These are phyloP conservation scores for Dictyophora rubrovolvata DNA, from an alignment of 768 basidiomycete genomes.

Conservation along the genomic window DNA sequence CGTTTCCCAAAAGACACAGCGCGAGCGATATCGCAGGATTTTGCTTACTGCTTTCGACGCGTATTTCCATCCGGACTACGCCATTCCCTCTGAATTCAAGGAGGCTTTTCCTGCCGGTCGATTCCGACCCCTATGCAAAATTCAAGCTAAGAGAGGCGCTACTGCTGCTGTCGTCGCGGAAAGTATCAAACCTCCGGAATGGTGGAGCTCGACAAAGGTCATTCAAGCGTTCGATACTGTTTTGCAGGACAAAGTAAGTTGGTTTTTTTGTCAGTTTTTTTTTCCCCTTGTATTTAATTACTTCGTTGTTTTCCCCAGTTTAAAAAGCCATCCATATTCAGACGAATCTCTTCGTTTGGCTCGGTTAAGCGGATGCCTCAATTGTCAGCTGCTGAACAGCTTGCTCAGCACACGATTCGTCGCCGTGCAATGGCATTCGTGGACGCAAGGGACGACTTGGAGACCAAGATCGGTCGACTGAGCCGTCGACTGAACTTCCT, in stretches of 20 bases:
- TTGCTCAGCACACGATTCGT: conserved; percentile 80
- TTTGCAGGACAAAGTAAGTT: conserved; percentile 66
- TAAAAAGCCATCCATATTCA: conserved; percentile 82
- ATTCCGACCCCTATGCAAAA: conserved; percentile 85
- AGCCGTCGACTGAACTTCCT: conserved; percentile 81
- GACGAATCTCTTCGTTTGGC: conserved; percentile 73
- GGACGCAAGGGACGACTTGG: conserved; percentile 86
- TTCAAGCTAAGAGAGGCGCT: conserved; percentile 73
- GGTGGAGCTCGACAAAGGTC: conserved; percentile 91
- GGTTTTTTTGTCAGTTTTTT: not conserved
- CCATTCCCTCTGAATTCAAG: conserved; percentile 85
- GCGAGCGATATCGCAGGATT: conserved; percentile 68
- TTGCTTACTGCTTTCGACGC: conserved; percentile 72
- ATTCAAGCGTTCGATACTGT: conserved; percentile 86
- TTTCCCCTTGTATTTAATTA: not conserved
- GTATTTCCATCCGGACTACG: conserved; percentile 84
- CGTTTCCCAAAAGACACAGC: conserved; percentile 68
- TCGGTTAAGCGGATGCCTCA: conserved; percentile 58
- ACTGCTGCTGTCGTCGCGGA: conserved; percentile 74
- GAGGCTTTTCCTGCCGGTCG: conserved; percentile 89
- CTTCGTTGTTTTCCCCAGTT: conserved; percentile 33
- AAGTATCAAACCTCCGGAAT: conserved; percentile 80
- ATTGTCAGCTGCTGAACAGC: conserved; percentile 71
- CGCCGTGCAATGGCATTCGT: conserved; percentile 92
- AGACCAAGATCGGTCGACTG: conserved; percentile 85